These are phyloP conservation scores for Aquilaria yunnanensis DNA, from an alignment of 345 rosid species.

Conservation along the genomic window DNA sequence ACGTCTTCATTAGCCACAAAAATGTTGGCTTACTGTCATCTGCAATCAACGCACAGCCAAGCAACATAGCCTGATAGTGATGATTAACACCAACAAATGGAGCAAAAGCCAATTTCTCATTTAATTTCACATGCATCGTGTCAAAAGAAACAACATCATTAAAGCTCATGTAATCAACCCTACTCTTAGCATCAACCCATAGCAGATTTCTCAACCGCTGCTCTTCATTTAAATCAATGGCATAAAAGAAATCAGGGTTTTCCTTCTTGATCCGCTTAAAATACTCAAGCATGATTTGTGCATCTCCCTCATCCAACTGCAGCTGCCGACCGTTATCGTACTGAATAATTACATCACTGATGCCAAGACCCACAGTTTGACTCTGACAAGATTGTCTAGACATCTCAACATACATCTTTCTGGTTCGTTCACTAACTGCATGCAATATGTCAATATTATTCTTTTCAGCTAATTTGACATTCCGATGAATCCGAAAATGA, in stretches of 20 bases:
- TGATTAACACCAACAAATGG: conserved; percentile 40
- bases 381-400: conserved; percentile 34
- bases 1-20: conserved; percentile 36
- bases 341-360: conserved; percentile 20
- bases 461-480: conserved; percentile 48
- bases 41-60: conserved; percentile 42
- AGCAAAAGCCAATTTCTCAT: conserved; percentile 38
- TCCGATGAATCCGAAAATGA: conserved; percentile 45
- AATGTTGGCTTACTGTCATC: conserved; percentile 35
- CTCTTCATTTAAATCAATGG: conserved; percentile 38
- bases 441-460: conserved; percentile 44
- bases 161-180: conserved; percentile 35
- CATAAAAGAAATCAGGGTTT: conserved; percentile 38
- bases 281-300: conserved; percentile 36
- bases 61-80: conserved; percentile 39
- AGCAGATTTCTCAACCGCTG: conserved; percentile 34
- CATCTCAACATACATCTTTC: conserved; percentile 51
- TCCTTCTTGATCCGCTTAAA: conserved; percentile 45
- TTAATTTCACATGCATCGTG: conserved; percentile 38
- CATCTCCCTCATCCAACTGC: conserved; percentile 37
- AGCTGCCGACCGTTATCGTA: conserved; percentile 28
- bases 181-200: conserved; percentile 45
- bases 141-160: conserved; percentile 41
- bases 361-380: conserved; percentile 20
- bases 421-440: conserved; percentile 40